These are phyloP conservation scores for Mycena albidolilacea DNA, from an alignment of 768 basidiomycete species.

Conservation along the genomic window DNA sequence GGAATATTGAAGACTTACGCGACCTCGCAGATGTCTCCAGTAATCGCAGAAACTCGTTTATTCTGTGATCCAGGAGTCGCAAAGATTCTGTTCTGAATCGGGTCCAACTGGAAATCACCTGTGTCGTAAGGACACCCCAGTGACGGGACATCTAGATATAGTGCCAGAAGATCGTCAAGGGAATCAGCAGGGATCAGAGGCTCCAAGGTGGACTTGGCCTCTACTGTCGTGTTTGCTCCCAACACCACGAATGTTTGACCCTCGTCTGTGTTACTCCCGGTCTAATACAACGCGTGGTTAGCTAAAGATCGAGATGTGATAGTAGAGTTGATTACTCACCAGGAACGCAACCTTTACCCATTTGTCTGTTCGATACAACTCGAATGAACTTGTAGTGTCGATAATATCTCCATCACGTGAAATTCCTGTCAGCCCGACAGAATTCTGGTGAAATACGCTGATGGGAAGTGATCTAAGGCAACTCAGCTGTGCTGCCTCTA, in stretches of 20 bases:
- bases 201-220: constrained; percentile 15
- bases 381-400: constrained; percentile 12
- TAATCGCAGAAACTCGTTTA: constrained; percentile 32
- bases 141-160: constrained; percentile 36
- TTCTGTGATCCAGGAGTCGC: constrained; percentile 25
- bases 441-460: constrained; percentile 31
- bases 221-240: constrained; percentile 33
- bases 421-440: constrained; percentile 26
- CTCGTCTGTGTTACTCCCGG: constrained; percentile 38
- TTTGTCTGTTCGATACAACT: constrained; percentile 28
- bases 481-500: constrained; percentile 25
- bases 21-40: constrained; percentile 20
- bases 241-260: constrained; percentile 11
- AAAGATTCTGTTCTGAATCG: constrained; percentile 16
- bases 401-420: constrained; percentile 37
- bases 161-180: constrained; percentile 16
- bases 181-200: constrained; percentile 13
- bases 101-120: constrained; percentile 30
- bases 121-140: constrained; percentile 39
- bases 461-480: constrained; percentile 35
- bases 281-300: neutral
- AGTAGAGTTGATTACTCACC: neutral
- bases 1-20: constrained; percentile 15
- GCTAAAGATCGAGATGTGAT: neutral
- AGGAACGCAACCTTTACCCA: constrained; percentile 34